Base-by-base conservation (phyloP, 257 asterid species). In the Gentiana macrophylla region DNA sequence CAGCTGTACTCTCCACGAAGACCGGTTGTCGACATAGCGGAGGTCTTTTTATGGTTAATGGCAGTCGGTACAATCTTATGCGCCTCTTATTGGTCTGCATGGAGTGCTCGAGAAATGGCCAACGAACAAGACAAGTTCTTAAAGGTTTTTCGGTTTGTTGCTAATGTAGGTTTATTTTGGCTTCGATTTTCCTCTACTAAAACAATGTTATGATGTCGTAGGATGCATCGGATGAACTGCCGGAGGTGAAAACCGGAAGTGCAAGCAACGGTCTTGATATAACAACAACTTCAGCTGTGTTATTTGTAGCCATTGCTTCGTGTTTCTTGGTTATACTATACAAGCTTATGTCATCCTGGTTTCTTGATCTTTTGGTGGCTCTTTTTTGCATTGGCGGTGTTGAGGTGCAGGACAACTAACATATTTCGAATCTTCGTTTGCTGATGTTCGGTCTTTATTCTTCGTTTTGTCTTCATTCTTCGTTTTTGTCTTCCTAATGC, bases 41-140 rank as follows among this genome's bases (percentile, higher is more conserved):
- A 89, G 71, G 94, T 86, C 56, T 86, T 89, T 72, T 84, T 89
- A 49, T 89, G 97, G 97, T 61, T 89, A 65, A 84, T 86, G 94
- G 96, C 94, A 12, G 94, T 89, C 49, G 87, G 94, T 43, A 89
- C 97, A 33, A 84, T 89, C 70, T 63, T 84, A 56, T 86, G 96
- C 65, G 87, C 94, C 47, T 89, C 96, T 55, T 89, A 84, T 52
- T 89, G 96, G 97, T 86, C 94, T 62, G 97, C 94, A 43, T 82
- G 94, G 94, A 84, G 86, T 71, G 88, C 83, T 64, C 71, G 82
- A 77, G 96, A 84, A 80, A 82, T 81, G 51, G 86, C 86, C 49
- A 74, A 78, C 8, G 96, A 84, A 61, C 86, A 84, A 55, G 95
- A 89, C 70, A 82, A 82, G 78, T 64, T 81, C 44, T 75, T 86